Evolutionary conservation across 768 basidiomycete genomes (phyloP).

Genomic region (Lentinus brumalis): DNA sequence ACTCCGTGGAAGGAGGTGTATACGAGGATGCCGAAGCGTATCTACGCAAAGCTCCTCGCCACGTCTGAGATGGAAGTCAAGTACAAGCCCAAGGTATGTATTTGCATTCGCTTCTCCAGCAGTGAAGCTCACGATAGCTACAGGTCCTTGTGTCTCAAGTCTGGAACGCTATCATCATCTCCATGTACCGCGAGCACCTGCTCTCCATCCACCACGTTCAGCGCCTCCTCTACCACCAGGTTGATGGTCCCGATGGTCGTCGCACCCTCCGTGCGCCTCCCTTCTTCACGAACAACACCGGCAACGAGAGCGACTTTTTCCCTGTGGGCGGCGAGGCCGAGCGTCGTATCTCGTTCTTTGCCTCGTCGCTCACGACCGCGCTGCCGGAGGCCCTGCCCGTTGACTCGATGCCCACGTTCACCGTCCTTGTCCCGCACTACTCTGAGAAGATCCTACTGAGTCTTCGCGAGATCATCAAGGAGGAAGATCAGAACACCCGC

Average conservation of each 20-base stretch:
- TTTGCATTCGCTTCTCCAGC: background rate
- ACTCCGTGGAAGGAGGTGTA: slow-evolving; percentile 99
- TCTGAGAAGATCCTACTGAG: slow-evolving; percentile 98
- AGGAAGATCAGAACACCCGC: slow-evolving; percentile 95
- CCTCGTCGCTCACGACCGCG: slow-evolving; percentile 93
- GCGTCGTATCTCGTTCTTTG: slow-evolving; percentile 97
- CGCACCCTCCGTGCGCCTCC: slow-evolving; percentile 94
- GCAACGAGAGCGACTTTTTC: slow-evolving; percentile 85
- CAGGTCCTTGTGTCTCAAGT: slow-evolving; percentile 95
- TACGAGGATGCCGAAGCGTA: slow-evolving; percentile 93
- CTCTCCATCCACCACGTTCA: slow-evolving; percentile 98
- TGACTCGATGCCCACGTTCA: slow-evolving; percentile 99
- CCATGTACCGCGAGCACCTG: slow-evolving; percentile 99
- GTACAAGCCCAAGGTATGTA: slow-evolving; percentile 91
- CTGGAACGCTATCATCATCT: slow-evolving; percentile 99
- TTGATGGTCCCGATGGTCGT: slow-evolving; percentile 85
- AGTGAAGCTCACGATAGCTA: background rate
- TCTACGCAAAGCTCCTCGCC: slow-evolving; percentile 95
- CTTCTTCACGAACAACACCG: slow-evolving; percentile 94
- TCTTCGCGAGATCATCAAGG: slow-evolving; percentile 96
- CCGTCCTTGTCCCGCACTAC: slow-evolving; percentile 98
- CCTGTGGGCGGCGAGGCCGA: slow-evolving; percentile 94
- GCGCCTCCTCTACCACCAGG: slow-evolving; percentile 95
- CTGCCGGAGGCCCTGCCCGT: slow-evolving; percentile 95
- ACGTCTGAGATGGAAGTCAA: slow-evolving; percentile 99